These are phyloP conservation scores for Sequoia sempervirens DNA, from an alignment of 75 land plant genomes.

Conservation along the genomic window DNA sequence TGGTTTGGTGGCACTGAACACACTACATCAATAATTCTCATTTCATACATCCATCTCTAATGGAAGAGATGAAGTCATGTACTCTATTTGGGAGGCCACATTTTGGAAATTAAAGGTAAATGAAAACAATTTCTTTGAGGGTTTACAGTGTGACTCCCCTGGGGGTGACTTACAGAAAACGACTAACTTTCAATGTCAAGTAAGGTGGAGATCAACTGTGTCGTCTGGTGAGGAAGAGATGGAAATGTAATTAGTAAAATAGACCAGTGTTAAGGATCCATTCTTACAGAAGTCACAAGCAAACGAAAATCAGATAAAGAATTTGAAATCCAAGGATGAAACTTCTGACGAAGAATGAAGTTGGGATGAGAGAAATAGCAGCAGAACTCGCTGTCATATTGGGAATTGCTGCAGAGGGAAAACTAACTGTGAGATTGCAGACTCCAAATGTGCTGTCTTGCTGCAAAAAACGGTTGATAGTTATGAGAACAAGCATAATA, in stretches of 20 bases:
- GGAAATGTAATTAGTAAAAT: neutral
- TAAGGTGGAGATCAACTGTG: neutral
- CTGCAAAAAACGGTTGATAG: neutral
- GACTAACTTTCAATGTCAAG: neutral
- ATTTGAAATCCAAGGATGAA: neutral
- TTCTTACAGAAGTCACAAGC: neutral
- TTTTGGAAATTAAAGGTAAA: neutral
- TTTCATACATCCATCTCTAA: neutral
- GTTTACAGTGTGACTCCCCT: neutral
- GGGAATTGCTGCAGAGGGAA: neutral
- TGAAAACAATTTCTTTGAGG: neutral
- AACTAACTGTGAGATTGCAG: neutral
- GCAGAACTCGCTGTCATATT: neutral
- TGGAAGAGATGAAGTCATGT: too few species aligned
- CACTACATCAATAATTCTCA: neutral
- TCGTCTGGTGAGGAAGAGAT: neutral
- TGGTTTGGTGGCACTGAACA: neutral
- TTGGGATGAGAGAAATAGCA: neutral
- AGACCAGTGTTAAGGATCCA: neutral
- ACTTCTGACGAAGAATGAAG: neutral
- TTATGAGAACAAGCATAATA: neutral
- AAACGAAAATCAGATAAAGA: neutral
- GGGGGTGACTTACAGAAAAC: neutral
- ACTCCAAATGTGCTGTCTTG: conserved; percentile 1
- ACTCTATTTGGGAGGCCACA: too few species aligned